Conservation (phyloP, 768 basidiomycete species). For the Suillus decipiens region DNA sequence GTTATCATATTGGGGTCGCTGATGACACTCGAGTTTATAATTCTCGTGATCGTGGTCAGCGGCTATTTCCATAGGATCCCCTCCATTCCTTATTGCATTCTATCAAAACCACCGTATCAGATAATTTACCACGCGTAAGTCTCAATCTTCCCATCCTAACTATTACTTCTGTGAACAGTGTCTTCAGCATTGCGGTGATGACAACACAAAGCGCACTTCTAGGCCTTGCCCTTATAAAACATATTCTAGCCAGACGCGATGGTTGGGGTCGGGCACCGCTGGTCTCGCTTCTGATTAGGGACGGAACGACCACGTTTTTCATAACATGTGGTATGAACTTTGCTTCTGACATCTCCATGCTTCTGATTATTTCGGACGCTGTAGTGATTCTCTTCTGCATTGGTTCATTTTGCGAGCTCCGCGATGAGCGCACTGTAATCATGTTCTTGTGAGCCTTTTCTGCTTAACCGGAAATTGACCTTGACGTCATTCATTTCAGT, state of each 20-base stretch:
- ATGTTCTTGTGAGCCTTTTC: conserved; percentile 14
- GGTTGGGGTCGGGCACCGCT: conserved; percentile 46
- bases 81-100: conserved; percentile 5
- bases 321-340: conserved; percentile 38
- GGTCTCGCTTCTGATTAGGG: conserved; percentile 42
- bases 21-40: conserved; percentile 4
- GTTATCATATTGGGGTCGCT: conserved; percentile 13
- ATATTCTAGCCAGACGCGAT: conserved; percentile 32
- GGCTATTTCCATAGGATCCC: conserved; percentile 28
- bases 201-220: conserved; percentile 43
- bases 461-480: conserved; percentile 11
- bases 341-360: neutral
- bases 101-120: conserved; percentile 1
- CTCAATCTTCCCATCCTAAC: neutral
- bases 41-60: conserved; percentile 29
- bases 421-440: conserved; percentile 4
- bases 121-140: neutral
- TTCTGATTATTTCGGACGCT: neutral
- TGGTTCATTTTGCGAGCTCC: neutral
- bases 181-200: conserved; percentile 30
- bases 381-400: conserved; percentile 1
- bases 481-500: conserved; percentile 7
- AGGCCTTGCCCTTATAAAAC: conserved; percentile 39
- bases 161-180: neutral
- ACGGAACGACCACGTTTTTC: conserved; percentile 46